Evolutionary conservation across 257 asterid genomes (phyloP), one percentile per base, ranked within the genome.

Genomic region (Solanum etuberosum): DNA sequence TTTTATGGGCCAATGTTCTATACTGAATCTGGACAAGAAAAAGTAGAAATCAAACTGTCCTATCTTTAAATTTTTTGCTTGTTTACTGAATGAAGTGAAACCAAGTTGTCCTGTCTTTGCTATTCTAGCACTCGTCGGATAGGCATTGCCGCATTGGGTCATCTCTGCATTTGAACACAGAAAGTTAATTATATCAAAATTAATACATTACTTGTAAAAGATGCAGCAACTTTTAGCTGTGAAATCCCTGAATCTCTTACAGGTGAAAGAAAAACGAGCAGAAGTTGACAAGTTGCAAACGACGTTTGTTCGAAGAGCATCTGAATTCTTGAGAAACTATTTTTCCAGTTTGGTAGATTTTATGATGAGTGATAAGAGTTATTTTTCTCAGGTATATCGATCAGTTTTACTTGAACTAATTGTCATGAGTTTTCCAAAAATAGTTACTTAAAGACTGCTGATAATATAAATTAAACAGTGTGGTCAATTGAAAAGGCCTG

Each of bases 401-500:
- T 51, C 20, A 48, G 31, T 82, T 73, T 86, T 91, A 76, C 43
- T 48, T 48, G 42, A 46, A 48, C 37, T 46, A 80, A 46, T 80
- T 27, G 42, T 29, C 85, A 29, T 67, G 72, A 61, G 67, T 86
- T 82, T 89, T 87, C 54, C 15, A 85, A 84, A 38, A 88, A 74
- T 84, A 63, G 83, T 85, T 80, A 86, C 59, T 85, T 51, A 67
- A 40, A 81, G 76, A 72, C 74, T 86, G 85, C 86, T 89, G 87
- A 83, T 89, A 35, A 48, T 86, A 84, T 89, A 88, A 90, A 77
- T 85, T 90, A 59, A 89, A 90, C 89, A 97, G 99, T 94, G 97
- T 83, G 99, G 99, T 74, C 99, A 95, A 88, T 92, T 97, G 89
- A 97, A 97, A 95, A 93, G 95, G 93, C 99, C 98, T 27, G 99